phyloP scores from a whole-genome alignment of 352 stramenopile genomes.

The Peronosclerospora sorghi region DNA sequence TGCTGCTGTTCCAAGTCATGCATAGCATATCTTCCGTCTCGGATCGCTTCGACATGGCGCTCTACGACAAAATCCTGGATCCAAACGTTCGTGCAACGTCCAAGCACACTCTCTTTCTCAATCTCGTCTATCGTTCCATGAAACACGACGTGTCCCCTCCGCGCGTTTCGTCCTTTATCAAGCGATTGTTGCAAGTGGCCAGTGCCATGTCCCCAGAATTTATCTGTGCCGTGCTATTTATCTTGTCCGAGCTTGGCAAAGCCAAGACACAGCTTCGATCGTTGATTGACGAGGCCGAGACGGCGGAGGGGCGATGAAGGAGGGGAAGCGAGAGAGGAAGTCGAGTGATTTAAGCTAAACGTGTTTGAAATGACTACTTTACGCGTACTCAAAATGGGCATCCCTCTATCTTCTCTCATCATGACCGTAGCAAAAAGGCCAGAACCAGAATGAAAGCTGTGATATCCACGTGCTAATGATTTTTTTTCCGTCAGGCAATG shows the following conservation, averaged over 20 bases:
- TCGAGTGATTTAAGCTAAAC: no score
- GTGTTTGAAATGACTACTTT: no score
- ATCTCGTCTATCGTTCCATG: conserved; percentile 96
- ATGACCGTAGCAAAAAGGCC: conserved; percentile 36
- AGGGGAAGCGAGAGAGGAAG: conserved; percentile 19
- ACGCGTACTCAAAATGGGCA: no score
- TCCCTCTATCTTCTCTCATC: conserved; percentile 16
- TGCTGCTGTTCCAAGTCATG: conserved; percentile 92
- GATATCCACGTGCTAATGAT: conserved; percentile 49
- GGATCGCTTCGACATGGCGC: conserved; percentile 93
- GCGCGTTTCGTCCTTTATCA: conserved; percentile 88
- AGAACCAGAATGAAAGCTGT: conserved; percentile 37
- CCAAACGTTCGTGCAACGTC: conserved; percentile 84
- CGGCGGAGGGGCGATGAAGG: conserved; percentile 28
- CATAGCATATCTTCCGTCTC: conserved; percentile 82
- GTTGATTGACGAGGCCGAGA: conserved; percentile 57
- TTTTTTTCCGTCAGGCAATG: conserved; percentile 23
- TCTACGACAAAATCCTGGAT: conserved; percentile 93
- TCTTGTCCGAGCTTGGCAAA: conserved; percentile 92
- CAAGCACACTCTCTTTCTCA: conserved; percentile 96
- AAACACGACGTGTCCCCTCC: conserved; percentile 87
- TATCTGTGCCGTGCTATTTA: conserved; percentile 88
- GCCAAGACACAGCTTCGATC: conserved; percentile 65
- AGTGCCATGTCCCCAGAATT: conserved; percentile 81
- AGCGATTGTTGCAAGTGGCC: conserved; percentile 86